phyloP scores from a whole-genome alignment of 164 flowering plant species.

The Pachysandra terminalis region DNA sequence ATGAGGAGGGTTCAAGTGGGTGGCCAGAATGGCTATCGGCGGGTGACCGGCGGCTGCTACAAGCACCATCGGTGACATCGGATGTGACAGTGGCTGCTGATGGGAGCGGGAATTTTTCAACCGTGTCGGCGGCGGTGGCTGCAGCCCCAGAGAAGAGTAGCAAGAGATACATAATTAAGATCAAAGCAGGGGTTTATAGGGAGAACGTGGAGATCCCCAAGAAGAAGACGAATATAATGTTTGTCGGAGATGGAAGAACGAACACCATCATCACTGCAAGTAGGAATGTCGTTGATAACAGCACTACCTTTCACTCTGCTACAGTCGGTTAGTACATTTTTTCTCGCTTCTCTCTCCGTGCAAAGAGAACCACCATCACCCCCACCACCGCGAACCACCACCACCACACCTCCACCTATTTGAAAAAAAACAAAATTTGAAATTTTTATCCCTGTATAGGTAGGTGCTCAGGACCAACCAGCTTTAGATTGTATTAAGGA shows the following conservation, averaged over 20 bases:
- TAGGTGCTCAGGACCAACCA: too few relatives aligned
- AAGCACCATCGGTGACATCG: slow-evolving; percentile 46
- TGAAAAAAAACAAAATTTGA: too few relatives aligned
- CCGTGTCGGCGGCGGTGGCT: slow-evolving; percentile 77
- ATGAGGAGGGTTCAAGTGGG: slow-evolving; percentile 1
- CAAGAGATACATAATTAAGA: slow-evolving; percentile 60
- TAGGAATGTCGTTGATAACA: slow-evolving; percentile 69
- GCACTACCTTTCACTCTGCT: too few relatives aligned
- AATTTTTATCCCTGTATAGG: too few relatives aligned
- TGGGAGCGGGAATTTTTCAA: slow-evolving; percentile 70
- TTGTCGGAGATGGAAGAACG: slow-evolving; percentile 72
- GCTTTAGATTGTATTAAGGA: too few relatives aligned
- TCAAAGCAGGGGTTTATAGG: slow-evolving; percentile 79
- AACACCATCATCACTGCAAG: slow-evolving; percentile 81
- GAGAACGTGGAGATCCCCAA: slow-evolving; percentile 83
- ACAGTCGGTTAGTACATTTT: too few relatives aligned
- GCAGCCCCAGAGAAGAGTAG: slow-evolving; percentile 70
- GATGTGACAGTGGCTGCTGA: slow-evolving; percentile 83
- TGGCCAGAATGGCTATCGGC: slow-evolving; percentile 81
- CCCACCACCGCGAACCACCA: too few relatives aligned
- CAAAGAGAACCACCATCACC: too few relatives aligned
- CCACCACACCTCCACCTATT: too few relatives aligned
- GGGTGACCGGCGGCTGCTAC: slow-evolving; percentile 63
- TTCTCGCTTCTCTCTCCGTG: too few relatives aligned
- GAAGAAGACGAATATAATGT: slow-evolving; percentile 78